Evolutionary conservation across 2,329 filamentous ascomycete species (phyloP), one percentile per base, ranked within the genome.

Genomic region (Colletotrichum sp.): DNA sequence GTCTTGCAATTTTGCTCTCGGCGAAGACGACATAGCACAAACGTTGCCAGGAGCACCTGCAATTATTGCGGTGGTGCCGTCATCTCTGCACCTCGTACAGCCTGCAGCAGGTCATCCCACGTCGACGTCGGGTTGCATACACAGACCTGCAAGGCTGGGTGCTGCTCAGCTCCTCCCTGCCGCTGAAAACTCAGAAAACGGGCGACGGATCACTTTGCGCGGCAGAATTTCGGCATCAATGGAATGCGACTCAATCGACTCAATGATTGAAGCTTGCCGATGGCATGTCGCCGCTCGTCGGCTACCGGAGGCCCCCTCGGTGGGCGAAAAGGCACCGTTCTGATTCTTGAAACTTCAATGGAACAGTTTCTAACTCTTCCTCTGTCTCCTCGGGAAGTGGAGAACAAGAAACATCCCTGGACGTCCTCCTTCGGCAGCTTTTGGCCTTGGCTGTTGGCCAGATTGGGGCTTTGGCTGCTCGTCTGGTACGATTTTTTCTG

Each of bases 331-430:
- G 64, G 28, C 58, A 64, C 70, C 62, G 62, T 34, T 62, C 64
- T 69, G 58, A n/a, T 72, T 76, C 70, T 69, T 74, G 74, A 76
- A 76, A 76, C 74, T 74, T 74, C 22, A 76, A 76, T 76, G 74
- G 74, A 76, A 76, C 74, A 74, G 64, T 73, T 65, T 60, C 73
- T 25, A 75, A 75, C 70, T 75, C 28, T 75, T 65, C 67, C 70
- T 64, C 34, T 12, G 58, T 73, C 43, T 48, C 66, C 61, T 75
- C 64, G 74, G 70, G 70, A 68, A 73, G 64, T 74, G 74, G 74
- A 60, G 34, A 36, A 36, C 58, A 48, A 22, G 28, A 65, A 67
- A 58, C 70, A 76, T 69, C 74, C 74, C 70, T 76, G 74, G 68
- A 65, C 74, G 64, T 65, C 43, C 43, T 64, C 27, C 48, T 39